These are phyloP conservation scores for Aspergillus latus DNA, from an alignment of 2,329 filamentous ascomycete species.

Conservation along the genomic window DNA sequence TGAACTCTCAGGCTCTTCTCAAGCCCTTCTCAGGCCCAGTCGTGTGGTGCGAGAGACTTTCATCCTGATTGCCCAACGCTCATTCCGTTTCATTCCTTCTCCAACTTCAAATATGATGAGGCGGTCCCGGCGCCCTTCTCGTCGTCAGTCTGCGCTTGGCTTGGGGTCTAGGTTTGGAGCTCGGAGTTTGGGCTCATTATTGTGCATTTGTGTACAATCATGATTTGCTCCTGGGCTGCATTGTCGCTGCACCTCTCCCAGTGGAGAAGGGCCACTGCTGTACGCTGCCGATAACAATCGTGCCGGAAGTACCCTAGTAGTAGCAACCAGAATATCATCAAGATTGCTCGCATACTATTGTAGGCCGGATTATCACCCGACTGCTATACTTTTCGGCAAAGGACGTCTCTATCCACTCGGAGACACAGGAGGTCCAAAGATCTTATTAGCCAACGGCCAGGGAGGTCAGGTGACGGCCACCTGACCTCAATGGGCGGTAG, in stretches of 20 bases:
- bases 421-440: no score
- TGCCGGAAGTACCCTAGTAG: constrained; percentile 9
- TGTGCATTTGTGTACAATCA: constrained; percentile 22
- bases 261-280: constrained; percentile 17
- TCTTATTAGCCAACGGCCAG: no score
- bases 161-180: constrained; percentile 2
- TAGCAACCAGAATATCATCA: not conserved
- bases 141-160: constrained; percentile 6
- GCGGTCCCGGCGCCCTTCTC: not conserved
- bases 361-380: not conserved
- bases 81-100: not conserved
- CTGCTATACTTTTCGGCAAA: not conserved
- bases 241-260: constrained; percentile 17
- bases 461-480: no score
- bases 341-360: not conserved
- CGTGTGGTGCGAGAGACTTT: not conserved
- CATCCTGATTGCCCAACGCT: not conserved
- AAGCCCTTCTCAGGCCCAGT: not conserved
- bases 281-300: constrained; percentile 21
- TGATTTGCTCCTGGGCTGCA: constrained; percentile 23
- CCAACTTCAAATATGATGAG: not conserved
- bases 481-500: no score
- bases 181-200: constrained; percentile 7
- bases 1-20: constrained; percentile 2
- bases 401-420: no score